These are phyloP conservation scores for Zalaria obscura DNA, from an alignment of 2,329 filamentous ascomycete genomes.

Conservation along the genomic window DNA sequence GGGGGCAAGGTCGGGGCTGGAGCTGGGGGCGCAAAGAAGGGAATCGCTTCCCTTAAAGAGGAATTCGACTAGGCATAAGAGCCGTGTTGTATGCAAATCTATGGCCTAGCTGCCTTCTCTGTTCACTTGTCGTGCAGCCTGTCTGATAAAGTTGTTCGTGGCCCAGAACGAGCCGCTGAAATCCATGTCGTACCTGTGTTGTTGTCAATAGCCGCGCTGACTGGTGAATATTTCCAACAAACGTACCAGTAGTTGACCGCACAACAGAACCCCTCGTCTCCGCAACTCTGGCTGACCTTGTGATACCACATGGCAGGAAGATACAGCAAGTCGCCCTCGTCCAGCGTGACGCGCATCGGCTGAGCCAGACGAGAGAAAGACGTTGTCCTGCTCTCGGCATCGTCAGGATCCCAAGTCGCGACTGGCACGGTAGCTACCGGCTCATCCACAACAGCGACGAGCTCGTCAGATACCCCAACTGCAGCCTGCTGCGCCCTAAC, in stretches of 20 bases:
- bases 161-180: slow-evolving; percentile 57
- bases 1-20: slow-evolving; percentile 13
- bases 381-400: slow-evolving; percentile 35
- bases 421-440: slow-evolving; percentile 44
- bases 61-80: slow-evolving; percentile 2
- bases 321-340: slow-evolving; percentile 69
- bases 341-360: slow-evolving; percentile 52
- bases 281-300: slow-evolving; percentile 61
- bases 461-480: slow-evolving; percentile 7
- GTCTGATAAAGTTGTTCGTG: slow-evolving; percentile 35
- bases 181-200: slow-evolving; percentile 61
- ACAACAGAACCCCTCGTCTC: slow-evolving; percentile 56
- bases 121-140: slow-evolving; percentile 3
- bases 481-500: slow-evolving; percentile 15
- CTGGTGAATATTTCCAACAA: no score
- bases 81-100: no score
- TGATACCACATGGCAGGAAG: slow-evolving; percentile 76
- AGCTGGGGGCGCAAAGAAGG: slow-evolving; percentile 8
- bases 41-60: slow-evolving; percentile 7
- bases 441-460: slow-evolving; percentile 18
- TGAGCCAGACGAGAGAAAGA: slow-evolving; percentile 44
- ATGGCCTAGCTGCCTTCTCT: no score
- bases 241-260: slow-evolving; percentile 77
- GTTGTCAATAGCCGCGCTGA: background rate
- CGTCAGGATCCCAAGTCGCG: slow-evolving; percentile 61